Conservation (phyloP, 768 basidiomycete genomes). For the Boletus speciosus region DNA sequence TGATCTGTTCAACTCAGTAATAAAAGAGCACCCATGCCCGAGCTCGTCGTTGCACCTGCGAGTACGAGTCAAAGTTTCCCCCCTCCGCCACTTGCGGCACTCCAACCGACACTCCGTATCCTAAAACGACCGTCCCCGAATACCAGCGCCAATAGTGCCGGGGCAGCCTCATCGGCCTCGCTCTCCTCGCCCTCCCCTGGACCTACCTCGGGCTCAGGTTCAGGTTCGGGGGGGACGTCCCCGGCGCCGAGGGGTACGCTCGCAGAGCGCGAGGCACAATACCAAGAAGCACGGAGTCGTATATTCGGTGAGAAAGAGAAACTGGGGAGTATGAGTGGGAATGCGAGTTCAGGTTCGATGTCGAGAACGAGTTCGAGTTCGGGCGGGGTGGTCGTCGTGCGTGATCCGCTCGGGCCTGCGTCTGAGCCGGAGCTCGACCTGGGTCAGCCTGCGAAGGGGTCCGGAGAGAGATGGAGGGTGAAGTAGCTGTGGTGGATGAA, state of each 20-base stretch:
- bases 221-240: slow-evolving; percentile 8
- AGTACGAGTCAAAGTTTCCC: slow-evolving; percentile 37
- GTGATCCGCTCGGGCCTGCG: slow-evolving; percentile 34
- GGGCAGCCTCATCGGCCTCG: not conserved
- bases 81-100: slow-evolving; percentile 51
- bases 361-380: not conserved
- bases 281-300: slow-evolving; percentile 68
- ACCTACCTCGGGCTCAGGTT: not conserved
- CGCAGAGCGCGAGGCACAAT: slow-evolving; percentile 67
- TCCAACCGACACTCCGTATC: slow-evolving; percentile 65
- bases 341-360: not conserved
- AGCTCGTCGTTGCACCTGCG: slow-evolving; percentile 45
- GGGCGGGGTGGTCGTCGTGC: slow-evolving; percentile 18
- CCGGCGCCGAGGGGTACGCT: slow-evolving; percentile 33
- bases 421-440: slow-evolving; percentile 5
- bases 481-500: slow-evolving; percentile 3
- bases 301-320: slow-evolving; percentile 52
- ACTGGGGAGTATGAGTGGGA: not conserved
- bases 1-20: slow-evolving; percentile 41
- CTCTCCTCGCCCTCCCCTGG: slow-evolving; percentile 17
- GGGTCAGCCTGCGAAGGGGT: slow-evolving; percentile 24
- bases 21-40: slow-evolving; percentile 62
- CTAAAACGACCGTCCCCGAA: slow-evolving; percentile 60
- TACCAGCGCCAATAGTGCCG: not conserved
- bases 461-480: slow-evolving; percentile 22